A percentile compares a stretch with the other conserved stretches of the same genome.
These are phyloP conservation scores for Speleostelium caveatum DNA, from an alignment of 78 protist genomes.

Conservation along the genomic window DNA sequence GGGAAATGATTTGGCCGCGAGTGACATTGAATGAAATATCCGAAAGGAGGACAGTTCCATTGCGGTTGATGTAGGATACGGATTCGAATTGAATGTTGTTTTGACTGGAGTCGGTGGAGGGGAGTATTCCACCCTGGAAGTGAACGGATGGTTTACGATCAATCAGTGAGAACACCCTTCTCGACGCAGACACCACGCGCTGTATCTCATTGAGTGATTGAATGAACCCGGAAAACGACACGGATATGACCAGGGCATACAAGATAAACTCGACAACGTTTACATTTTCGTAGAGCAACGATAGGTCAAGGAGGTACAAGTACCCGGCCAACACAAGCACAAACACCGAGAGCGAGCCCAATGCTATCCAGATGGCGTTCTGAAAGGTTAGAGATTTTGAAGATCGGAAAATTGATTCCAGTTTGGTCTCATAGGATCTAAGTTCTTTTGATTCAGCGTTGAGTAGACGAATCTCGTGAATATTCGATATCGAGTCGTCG, in stretches of 20 bases:
- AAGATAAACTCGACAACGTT: slow-evolving; percentile 16
- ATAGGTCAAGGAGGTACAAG: slow-evolving; percentile 8
- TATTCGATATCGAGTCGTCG: slow-evolving; percentile 22
- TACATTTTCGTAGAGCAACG: not conserved
- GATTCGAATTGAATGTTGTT: slow-evolving; percentile 27
- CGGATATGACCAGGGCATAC: slow-evolving; percentile 25
- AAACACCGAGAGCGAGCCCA: slow-evolving; percentile 12
- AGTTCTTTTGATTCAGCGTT: slow-evolving; percentile 62
- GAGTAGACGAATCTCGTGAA: slow-evolving; percentile 25
- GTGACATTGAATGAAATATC: slow-evolving; percentile 15
- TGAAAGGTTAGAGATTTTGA: not conserved
- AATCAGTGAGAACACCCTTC: slow-evolving; percentile 39
- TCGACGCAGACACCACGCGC: slow-evolving; percentile 11
- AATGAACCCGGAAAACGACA: slow-evolving; percentile 25
- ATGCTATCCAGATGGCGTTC: slow-evolving; percentile 64
- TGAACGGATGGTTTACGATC: slow-evolving; percentile 51
- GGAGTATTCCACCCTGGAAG: slow-evolving; percentile 49
- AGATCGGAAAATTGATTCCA: slow-evolving; percentile 27
- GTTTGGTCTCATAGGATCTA: slow-evolving; percentile 40
- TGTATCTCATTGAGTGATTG: slow-evolving; percentile 39
- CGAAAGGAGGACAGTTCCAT: not conserved
- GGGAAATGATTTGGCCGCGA: slow-evolving; percentile 16
- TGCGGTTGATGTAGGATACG: slow-evolving; percentile 38
- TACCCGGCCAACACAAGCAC: not conserved
- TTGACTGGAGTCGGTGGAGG: not conserved